These are phyloP conservation scores for Lichenothelia convexa DNA, from an alignment of 495 filamentous ascomycete species.

Conservation along the genomic window DNA sequence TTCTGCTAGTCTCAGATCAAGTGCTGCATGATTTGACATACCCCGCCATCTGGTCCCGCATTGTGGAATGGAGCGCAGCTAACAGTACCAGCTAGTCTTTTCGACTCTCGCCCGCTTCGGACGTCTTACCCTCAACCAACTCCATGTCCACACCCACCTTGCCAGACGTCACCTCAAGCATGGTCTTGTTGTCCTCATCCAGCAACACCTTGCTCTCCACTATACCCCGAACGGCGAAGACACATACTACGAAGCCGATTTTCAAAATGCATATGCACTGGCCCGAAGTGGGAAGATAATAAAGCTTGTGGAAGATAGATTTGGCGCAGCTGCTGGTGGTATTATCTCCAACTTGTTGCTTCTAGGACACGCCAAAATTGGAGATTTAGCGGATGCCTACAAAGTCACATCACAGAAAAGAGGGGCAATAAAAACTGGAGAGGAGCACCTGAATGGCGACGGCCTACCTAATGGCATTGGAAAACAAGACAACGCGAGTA, in stretches of 20 bases:
- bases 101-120: conserved; percentile 58
- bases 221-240: conserved; percentile 42
- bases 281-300: conserved; percentile 69
- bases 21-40: not conserved
- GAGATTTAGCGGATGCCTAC: conserved; percentile 39
- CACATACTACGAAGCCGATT: conserved; percentile 60
- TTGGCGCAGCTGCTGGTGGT: conserved; percentile 48
- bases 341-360: conserved; percentile 57
- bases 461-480: conserved; percentile 9
- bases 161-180: conserved; percentile 49
- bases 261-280: conserved; percentile 56
- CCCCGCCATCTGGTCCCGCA: too few species aligned
- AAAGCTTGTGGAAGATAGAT: conserved; percentile 47
- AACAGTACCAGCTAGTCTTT: conserved; percentile 47
- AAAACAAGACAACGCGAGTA: conserved; percentile 3
- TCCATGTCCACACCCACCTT: conserved; percentile 50
- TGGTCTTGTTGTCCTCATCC: conserved; percentile 66
- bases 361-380: conserved; percentile 58
- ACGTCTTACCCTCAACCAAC: conserved; percentile 46
- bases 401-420: conserved; percentile 6
- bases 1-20: not conserved
- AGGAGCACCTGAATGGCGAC: conserved; percentile 14
- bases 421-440: conserved; percentile 5
- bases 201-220: conserved; percentile 72
- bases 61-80: too few species aligned